These are phyloP conservation scores for Alternaria gaisen DNA, from an alignment of 2,329 filamentous ascomycete species.

Conservation along the genomic window DNA sequence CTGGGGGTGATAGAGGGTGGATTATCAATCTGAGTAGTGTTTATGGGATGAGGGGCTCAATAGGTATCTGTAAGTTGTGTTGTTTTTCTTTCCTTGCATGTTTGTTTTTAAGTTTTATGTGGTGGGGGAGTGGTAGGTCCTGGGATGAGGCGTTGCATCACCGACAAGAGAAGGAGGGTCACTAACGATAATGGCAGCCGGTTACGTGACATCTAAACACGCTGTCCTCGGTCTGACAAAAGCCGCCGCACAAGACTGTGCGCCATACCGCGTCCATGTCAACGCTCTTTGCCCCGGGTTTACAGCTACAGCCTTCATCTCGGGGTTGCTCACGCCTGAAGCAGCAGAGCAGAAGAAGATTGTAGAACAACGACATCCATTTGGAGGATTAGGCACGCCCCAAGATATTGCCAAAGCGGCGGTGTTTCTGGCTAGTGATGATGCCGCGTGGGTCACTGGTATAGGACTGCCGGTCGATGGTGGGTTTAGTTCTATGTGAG, in stretches of 20 bases:
- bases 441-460: slow-evolving; percentile 58
- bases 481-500: slow-evolving; percentile 49
- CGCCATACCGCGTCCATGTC: slow-evolving; percentile 58
- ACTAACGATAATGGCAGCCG: slow-evolving; percentile 10
- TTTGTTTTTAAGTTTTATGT: not conserved
- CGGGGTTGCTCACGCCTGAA: slow-evolving; percentile 22
- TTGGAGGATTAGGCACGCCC: slow-evolving; percentile 39
- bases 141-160: not conserved
- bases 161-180: not conserved
- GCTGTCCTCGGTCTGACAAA: slow-evolving; percentile 62
- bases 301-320: slow-evolving; percentile 41
- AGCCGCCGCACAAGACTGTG: slow-evolving; percentile 61
- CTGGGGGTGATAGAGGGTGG: slow-evolving; percentile 54
- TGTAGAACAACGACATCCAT: slow-evolving; percentile 38
- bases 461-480: slow-evolving; percentile 58
- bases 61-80: slow-evolving; percentile 33
- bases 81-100: not conserved
- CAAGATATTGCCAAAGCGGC: slow-evolving; percentile 51
- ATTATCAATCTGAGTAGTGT: slow-evolving; percentile 66
- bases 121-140: no score
- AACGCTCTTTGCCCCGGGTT: slow-evolving; percentile 65
- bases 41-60: slow-evolving; percentile 55
- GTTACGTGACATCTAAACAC: slow-evolving; percentile 61
- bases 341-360: slow-evolving; percentile 11
- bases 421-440: slow-evolving; percentile 58